Base-by-base conservation (phyloP, 2,329 filamentous ascomycete genomes). In the Paracoccidioides lutzii region DNA sequence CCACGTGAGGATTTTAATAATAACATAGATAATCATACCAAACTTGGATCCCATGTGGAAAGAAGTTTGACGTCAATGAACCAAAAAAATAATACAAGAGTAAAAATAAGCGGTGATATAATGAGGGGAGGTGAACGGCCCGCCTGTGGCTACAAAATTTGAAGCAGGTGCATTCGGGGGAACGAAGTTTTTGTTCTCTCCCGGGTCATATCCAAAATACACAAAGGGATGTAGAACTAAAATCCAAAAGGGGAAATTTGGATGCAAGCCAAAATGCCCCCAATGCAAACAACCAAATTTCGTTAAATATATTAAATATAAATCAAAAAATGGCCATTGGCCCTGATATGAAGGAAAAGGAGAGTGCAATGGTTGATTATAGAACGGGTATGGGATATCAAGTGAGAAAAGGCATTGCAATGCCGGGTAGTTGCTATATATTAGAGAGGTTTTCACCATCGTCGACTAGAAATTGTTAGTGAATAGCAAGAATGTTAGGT, bases 361-460 rank as follows among this genome's bases (percentile, higher is more conserved):
- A 37, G 42, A 55, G 43, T 14, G 46, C 30, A 41, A 43, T 49
- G 35, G 52, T 30, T 46, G 28, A 28, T 57, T 50, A 58, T 54
- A 55, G 55, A 35, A 57, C 43, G 59, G 57, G 59, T 61, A 59
- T 60, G 54, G 55, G 54, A 53, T 59, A 60, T 60, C 42, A 53
- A 53, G 45, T 52, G 46, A 57, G 49, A 54, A 57, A 44, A 46
- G 49, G 33, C 6, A 35, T 35, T 50, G 37, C n/a, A 48, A 42
- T 30, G 52, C 32, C 42, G 32, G 41, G 35, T 15, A 32, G 42
- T 45, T n/a, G n/a, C 28, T 15, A 49, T 30, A 44, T 49, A 32
- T 48, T 32, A 52, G 6, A 7, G 38, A 4, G 38, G 37, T 12
- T n/a, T 52, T 69, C 63, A 74, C 72, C 72, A 74, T 49, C 71